Evolutionary conservation across 2,329 filamentous ascomycete genomes (phyloP).

Genomic region (Pochonia chlamydosporia): DNA sequence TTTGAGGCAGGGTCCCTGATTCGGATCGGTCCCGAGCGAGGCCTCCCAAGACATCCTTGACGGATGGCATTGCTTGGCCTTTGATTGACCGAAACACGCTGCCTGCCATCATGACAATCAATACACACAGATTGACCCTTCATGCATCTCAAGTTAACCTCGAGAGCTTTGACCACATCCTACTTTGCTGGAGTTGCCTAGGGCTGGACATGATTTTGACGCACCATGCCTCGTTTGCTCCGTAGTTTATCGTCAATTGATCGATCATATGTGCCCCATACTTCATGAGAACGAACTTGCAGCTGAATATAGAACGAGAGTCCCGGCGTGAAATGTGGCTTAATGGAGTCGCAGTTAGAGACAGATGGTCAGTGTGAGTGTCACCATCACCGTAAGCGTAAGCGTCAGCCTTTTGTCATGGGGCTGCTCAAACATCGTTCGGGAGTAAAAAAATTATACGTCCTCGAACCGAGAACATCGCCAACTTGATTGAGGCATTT

Average conservation of each 20-base stretch:
- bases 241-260: neutral
- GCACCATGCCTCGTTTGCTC: neutral
- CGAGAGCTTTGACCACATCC: neutral
- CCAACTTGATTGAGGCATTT: neutral
- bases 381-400: no score
- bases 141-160: neutral
- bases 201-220: neutral
- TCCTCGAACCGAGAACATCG: no score
- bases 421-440: no score
- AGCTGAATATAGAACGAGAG: no score
- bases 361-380: no score
- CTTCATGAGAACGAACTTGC: no score
- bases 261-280: neutral
- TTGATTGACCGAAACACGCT: neutral
- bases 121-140: no score
- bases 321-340: no score
- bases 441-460: no score
- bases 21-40: slow-evolving; percentile 11
- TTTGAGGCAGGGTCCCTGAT: neutral
- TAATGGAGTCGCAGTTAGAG: neutral
- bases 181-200: neutral
- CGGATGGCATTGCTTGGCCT: neutral
- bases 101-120: no score
- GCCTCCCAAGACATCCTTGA: slow-evolving; percentile 6
- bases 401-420: no score